A percentile compares a stretch with the other conserved stretches of the same genome.
Conservation (phyloP, 2,329 filamentous ascomycete genomes). For the Plenodomus biglobosus region DNA sequence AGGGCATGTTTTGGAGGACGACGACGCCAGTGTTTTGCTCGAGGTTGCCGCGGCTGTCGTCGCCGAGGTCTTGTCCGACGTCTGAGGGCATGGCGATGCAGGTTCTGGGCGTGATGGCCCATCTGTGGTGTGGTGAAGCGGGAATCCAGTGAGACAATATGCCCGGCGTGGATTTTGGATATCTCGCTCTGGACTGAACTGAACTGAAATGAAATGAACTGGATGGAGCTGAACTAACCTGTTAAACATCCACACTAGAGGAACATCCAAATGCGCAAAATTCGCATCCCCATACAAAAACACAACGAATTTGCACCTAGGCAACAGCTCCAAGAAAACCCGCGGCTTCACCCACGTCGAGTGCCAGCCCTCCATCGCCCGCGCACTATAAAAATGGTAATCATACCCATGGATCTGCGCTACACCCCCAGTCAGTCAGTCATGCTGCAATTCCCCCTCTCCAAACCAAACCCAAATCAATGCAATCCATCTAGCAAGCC, state of each 20-base stretch:
- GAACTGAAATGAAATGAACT: no score
- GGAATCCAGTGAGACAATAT: no score
- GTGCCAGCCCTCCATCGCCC: constrained; percentile 38
- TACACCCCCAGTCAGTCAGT: constrained; percentile 3
- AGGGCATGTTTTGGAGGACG: constrained; percentile 37
- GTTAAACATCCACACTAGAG: constrained; percentile 52
- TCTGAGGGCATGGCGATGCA: constrained; percentile 49
- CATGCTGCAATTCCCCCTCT: no score
- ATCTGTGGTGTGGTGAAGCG: constrained; percentile 22
- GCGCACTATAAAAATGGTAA: constrained; percentile 47
- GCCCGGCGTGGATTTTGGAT: no score
- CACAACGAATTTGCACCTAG: constrained; percentile 46
- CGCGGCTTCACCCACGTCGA: constrained; percentile 48
- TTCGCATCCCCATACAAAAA: constrained; percentile 50
- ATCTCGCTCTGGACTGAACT: no score
- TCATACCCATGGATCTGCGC: constrained; percentile 51
- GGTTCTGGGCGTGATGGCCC: constrained; percentile 46
- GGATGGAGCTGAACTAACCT: no score
- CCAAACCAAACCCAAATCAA: no score
- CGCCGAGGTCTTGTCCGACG: constrained; percentile 26
- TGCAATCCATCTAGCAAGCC: not conserved
- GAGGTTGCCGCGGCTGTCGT: constrained; percentile 41
- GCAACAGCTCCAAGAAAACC: constrained; percentile 42
- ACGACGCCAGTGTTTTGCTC: constrained; percentile 47
- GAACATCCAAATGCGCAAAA: constrained; percentile 47